Evolutionary conservation across 129 eudicot species (phyloP), one percentile per base, ranked within the genome.

Genomic region (Scalesia atractyloides): DNA sequence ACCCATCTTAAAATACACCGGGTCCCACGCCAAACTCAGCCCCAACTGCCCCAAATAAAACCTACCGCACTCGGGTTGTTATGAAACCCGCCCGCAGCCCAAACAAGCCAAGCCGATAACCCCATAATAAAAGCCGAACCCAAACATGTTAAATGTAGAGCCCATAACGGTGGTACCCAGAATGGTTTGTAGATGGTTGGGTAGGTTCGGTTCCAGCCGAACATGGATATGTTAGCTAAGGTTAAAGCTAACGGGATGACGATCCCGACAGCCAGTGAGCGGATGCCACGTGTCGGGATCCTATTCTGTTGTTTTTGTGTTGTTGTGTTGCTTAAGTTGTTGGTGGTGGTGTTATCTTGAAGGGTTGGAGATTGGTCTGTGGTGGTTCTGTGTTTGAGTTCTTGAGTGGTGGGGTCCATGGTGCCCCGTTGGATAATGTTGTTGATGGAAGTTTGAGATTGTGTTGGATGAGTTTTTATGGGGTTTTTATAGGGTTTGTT

Each of bases 41-140:
- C 68, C 91, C 4, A 93, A 73, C 69, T 87, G 95, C 19, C 83
- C 83, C 83, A 87, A 48, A 30, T 85, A 93, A 37, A 81, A 51
- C 13, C 74, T 71, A 86, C 37, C 3, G 91, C 87, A 2, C 4
- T 24, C 18, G 97, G 98, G 13, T 77, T 52, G 13, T 72, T 44
- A 54, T 90, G 98, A 50, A 93, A 87, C 76, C 96, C 98, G 5
- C 89, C 97, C 2, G 84, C 95, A 37, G 96, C 98, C 98, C 98
- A 93, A 1, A 89, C 85, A 0, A 93, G 91, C 97, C 97, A 93
- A 0, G 83, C 97, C 10, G 95, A 85, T 5, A 90, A 73, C 33
- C 96, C 92, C 92, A 88, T 80, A 0, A 93, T 52, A 36, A 66
- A 7, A 43, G 89, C 76, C 4, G 73, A 78, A 7, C 64, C 77